Percentiles rank a stretch among this genome's conserved stretches.
Evolutionary conservation across 2,329 filamentous ascomycete genomes (phyloP).

Genomic region (Aspergillus versicolor): DNA sequence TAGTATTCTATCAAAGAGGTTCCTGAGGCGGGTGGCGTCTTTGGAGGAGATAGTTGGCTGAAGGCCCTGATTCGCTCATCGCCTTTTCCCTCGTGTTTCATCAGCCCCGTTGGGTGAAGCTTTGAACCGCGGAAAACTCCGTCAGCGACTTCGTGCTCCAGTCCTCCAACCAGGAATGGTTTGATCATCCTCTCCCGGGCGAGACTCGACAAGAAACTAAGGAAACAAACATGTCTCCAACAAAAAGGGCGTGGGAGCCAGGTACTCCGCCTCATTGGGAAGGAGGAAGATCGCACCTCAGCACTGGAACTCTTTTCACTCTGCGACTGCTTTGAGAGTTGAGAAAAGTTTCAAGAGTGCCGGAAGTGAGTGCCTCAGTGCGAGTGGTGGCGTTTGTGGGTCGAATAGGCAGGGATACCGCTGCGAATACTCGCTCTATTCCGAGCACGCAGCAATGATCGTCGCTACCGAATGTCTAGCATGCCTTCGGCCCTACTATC

Average conservation of each 20-base stretch:
- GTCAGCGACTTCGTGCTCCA: not conserved
- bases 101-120: not conserved
- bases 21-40: not conserved
- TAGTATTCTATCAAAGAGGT: not conserved
- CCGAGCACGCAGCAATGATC: slow-evolving; percentile 20
- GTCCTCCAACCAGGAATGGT: not conserved
- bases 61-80: slow-evolving; percentile 1
- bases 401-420: slow-evolving; percentile 13
- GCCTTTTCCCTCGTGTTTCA: not conserved
- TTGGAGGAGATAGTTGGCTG: not conserved
- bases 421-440: slow-evolving; percentile 17
- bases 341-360: not conserved
- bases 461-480: slow-evolving; percentile 19
- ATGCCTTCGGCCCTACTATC: not conserved
- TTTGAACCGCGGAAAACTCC: slow-evolving; percentile 5
- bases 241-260: no score
- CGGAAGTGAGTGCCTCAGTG: no score
- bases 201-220: no score
- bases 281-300: no score
- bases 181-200: not conserved
- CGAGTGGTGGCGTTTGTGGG: not conserved
- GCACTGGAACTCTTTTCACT: not conserved
- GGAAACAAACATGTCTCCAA: no score
- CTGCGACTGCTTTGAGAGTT: not conserved
- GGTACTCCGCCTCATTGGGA: no score